phyloP scores from a whole-genome alignment of 768 basidiomycete species.

The Mycena olivaceomarginata region DNA sequence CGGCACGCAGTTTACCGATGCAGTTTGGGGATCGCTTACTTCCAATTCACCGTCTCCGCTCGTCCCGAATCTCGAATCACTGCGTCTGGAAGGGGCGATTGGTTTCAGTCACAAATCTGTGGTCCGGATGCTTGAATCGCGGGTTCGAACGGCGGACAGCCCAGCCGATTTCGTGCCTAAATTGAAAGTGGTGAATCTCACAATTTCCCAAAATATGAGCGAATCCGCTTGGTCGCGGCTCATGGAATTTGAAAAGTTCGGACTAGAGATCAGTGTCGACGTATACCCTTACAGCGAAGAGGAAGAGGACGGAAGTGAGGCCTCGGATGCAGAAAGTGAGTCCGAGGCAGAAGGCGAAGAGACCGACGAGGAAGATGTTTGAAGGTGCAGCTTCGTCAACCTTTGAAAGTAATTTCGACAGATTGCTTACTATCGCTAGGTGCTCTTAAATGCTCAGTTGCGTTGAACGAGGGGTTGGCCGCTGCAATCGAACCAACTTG shows the following conservation, averaged over 20 bases:
- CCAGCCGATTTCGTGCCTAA: not conserved
- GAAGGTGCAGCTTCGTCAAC: too few relatives aligned
- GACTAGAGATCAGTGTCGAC: not conserved
- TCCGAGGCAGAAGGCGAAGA: too few relatives aligned
- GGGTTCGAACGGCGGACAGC: not conserved
- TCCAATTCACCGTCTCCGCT: not conserved
- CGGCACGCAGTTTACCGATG: slow-evolving; percentile 3
- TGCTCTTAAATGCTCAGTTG: too few relatives aligned
- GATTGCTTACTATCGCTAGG: too few relatives aligned
- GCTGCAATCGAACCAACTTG: too few relatives aligned
- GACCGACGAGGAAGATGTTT: too few relatives aligned
- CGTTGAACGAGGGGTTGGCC: too few relatives aligned
- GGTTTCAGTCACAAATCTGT: not conserved
- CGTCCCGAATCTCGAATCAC: slow-evolving; percentile 14
- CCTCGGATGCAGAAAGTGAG: not conserved
- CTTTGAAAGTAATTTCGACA: too few relatives aligned
- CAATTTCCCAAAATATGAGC: not conserved
- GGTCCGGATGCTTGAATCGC: slow-evolving; percentile 10
- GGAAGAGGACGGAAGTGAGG: not conserved
- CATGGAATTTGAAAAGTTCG: not conserved
- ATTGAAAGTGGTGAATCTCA: not conserved
- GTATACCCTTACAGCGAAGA: not conserved
- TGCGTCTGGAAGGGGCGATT: not conserved
- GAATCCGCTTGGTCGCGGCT: not conserved
- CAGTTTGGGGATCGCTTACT: slow-evolving; percentile 17